phyloP scores from a whole-genome alignment of 2,329 filamentous ascomycete genomes.

The Penicillium sp. region DNA sequence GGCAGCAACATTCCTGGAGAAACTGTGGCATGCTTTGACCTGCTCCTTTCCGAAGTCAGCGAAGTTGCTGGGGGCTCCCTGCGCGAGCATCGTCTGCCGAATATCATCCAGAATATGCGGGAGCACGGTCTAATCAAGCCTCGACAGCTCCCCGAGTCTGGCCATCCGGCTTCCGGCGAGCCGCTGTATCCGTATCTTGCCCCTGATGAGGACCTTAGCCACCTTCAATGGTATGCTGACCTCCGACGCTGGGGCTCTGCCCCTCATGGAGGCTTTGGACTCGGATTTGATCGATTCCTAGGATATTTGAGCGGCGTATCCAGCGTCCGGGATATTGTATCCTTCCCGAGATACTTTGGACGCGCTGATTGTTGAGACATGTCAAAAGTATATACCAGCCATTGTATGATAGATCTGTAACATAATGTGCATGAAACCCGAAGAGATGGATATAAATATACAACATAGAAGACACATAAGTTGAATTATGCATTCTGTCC shows the following conservation, averaged over 20 bases:
- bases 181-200: conserved; percentile 38
- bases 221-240: conserved; percentile 82
- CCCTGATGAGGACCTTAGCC: conserved; percentile 45
- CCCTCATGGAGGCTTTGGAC: conserved; percentile 84
- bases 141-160: conserved; percentile 19
- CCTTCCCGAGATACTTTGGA: conserved; percentile 72
- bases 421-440: conserved; percentile 12
- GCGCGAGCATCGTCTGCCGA: conserved; percentile 73
- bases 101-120: conserved; percentile 69
- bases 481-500: too few species aligned
- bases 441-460: neutral
- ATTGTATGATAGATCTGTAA: conserved; percentile 23
- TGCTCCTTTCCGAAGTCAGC: conserved; percentile 79
- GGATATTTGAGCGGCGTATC: conserved; percentile 78
- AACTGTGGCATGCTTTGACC: conserved; percentile 87
- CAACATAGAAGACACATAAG: neutral
- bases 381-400: neutral
- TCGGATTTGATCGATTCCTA: conserved; percentile 84
- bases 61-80: conserved; percentile 87
- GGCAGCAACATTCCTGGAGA: conserved; percentile 20
- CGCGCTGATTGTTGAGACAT: conserved; percentile 50
- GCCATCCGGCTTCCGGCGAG: conserved; percentile 14
- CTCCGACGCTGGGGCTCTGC: conserved; percentile 87
- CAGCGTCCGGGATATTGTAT: conserved; percentile 80
- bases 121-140: conserved; percentile 59